Conservation (phyloP, 2,329 filamentous ascomycete genomes). For the Colletotrichum coccodes region DNA sequence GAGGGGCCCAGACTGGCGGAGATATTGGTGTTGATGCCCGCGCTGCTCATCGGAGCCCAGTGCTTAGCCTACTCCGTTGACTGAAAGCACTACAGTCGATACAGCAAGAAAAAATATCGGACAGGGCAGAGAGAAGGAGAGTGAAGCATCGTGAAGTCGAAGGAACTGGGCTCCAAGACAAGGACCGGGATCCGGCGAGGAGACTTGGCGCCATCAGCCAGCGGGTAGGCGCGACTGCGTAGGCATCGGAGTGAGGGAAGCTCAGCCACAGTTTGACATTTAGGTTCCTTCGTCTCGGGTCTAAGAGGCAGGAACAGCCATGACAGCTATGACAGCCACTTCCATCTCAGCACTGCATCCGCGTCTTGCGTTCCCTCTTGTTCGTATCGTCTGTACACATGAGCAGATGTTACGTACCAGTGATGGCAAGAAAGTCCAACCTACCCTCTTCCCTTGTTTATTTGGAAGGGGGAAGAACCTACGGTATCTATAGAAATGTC, state of each 20-base stretch:
- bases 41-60: not conserved
- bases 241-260: not conserved
- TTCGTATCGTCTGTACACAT: not conserved
- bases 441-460: too few relatives aligned
- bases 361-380: not conserved
- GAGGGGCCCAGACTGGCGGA: not conserved
- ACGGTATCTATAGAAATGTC: too few relatives aligned
- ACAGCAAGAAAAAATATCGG: not conserved
- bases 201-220: conserved; percentile 14
- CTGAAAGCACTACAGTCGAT: not conserved
- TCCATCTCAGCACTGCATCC: not conserved
- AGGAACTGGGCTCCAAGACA: not conserved
- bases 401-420: too few relatives aligned
- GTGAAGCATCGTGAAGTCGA: not conserved
- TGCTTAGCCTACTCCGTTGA: conserved; percentile 4
- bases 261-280: conserved; percentile 16
- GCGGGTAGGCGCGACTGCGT: not conserved
- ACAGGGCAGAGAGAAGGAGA: not conserved
- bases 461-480: too few relatives aligned
- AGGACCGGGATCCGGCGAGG: conserved; percentile 7
- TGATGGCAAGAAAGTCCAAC: not conserved
- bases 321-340: not conserved
- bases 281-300: not conserved
- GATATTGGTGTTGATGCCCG: not conserved
- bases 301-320: not conserved